phyloP scores from a whole-genome alignment of 768 basidiomycete species.

The Suillus paluster region DNA sequence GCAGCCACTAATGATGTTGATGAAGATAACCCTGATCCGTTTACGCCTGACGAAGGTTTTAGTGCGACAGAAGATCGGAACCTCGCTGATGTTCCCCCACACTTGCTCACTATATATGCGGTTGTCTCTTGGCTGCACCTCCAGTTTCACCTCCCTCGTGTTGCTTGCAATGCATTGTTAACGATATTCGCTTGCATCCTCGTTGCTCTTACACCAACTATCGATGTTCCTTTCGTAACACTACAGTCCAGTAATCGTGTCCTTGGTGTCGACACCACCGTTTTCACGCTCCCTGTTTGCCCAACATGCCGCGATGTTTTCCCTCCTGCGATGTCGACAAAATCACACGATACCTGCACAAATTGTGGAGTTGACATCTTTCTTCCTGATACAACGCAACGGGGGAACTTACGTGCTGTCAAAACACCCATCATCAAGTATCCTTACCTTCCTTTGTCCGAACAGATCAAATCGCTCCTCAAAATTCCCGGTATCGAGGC shows the following conservation, averaged over 20 bases:
- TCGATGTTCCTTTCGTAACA: conserved; percentile 21
- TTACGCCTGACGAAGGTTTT: no score
- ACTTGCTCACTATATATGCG: conserved; percentile 28
- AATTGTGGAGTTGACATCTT: not conserved
- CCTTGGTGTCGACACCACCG: conserved; percentile 21
- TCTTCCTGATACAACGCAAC: conserved; percentile 6
- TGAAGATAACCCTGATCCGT: not conserved
- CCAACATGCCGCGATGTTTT: conserved; percentile 29
- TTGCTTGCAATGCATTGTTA: conserved; percentile 30
- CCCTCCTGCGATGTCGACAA: no score
- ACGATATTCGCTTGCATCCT: conserved; percentile 21
- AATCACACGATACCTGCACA: conserved; percentile 4
- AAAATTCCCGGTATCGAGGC: conserved; percentile 24
- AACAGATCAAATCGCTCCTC: conserved; percentile 4
- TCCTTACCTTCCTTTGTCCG: conserved; percentile 10
- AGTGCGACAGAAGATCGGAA: no score
- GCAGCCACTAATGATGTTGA: no score
- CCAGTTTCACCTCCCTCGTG: conserved; percentile 30
- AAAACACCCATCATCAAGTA: conserved; percentile 8
- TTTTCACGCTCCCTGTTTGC: conserved; percentile 28
- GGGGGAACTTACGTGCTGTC: not conserved
- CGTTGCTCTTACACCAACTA: conserved; percentile 1
- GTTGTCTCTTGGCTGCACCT: conserved; percentile 32
- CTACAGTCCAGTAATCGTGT: conserved; percentile 21
- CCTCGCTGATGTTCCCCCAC: conserved; percentile 19